Percentiles rank a stretch among this genome's conserved stretches.
These are phyloP conservation scores for Stagonosporopsis cucurbitacearum DNA, from an alignment of 2,329 filamentous ascomycete species.

Conservation along the genomic window DNA sequence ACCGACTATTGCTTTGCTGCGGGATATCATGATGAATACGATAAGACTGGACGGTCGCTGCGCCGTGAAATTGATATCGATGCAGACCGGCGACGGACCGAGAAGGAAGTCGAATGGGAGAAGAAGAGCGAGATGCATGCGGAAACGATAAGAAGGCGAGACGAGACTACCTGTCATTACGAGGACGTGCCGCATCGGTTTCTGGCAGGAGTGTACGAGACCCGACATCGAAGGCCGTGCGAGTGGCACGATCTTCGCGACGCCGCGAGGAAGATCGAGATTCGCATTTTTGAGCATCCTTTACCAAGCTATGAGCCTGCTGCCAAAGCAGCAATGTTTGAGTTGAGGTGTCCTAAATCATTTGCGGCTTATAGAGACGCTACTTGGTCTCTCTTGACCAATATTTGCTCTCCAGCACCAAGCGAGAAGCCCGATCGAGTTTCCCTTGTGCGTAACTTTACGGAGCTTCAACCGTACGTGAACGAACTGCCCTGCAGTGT, in stretches of 20 bases:
- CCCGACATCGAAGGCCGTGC: constrained; percentile 7
- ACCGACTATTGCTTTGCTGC: constrained; percentile 54
- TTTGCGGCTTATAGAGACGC: constrained; percentile 60
- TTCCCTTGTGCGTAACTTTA: constrained; percentile 42
- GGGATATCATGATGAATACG: constrained; percentile 52
- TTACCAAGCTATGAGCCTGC: constrained; percentile 51
- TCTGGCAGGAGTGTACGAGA: constrained; percentile 1
- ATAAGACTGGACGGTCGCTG: constrained; percentile 37
- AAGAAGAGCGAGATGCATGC: constrained; percentile 28
- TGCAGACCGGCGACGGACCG: constrained; percentile 32
- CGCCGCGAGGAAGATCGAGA: constrained; percentile 50
- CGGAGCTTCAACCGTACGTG: constrained; percentile 37
- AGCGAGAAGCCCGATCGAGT: constrained; percentile 12
- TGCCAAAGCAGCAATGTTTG: constrained; percentile 59
- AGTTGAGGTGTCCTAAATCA: constrained; percentile 55
- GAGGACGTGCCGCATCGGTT: constrained; percentile 31
- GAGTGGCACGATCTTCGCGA: constrained; percentile 49
- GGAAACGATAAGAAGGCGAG: constrained; percentile 20
- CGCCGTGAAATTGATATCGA: constrained; percentile 44
- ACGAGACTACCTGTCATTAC: constrained; percentile 45
- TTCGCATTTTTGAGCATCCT: constrained; percentile 58
- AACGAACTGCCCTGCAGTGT: constrained; percentile 27
- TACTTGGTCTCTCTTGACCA: constrained; percentile 58
- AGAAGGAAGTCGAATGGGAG: constrained; percentile 53
- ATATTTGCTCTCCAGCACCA: constrained; percentile 36